phyloP scores from a whole-genome alignment of 2,329 filamentous ascomycete genomes.

The Verticillium albo-atrum region DNA sequence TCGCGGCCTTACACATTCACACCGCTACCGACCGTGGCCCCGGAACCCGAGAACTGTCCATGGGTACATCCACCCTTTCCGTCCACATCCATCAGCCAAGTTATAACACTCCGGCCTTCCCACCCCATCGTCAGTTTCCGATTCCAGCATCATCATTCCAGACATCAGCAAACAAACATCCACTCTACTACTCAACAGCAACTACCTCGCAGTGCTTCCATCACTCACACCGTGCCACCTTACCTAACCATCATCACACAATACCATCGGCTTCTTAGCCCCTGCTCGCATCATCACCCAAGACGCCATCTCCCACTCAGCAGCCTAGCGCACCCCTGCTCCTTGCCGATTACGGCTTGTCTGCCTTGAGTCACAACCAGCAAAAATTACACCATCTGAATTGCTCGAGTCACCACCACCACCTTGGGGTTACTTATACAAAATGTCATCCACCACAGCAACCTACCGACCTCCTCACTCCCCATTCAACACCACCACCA shows the following conservation, averaged over 20 bases:
- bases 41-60: neutral
- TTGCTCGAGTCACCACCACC: neutral
- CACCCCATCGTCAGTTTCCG: neutral
- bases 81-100: conserved; percentile 7
- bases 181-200: neutral
- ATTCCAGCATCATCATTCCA: neutral
- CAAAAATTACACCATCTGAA: conserved; percentile 2
- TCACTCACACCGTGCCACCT: neutral
- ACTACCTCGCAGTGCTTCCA: neutral
- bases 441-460: conserved; percentile 1
- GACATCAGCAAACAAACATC: neutral
- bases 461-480: neutral
- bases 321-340: neutral
- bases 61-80: conserved; percentile 19
- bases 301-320: neutral
- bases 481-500: neutral
- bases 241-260: neutral
- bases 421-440: conserved; percentile 1
- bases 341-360: conserved; percentile 3
- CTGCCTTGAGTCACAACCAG: conserved; percentile 2
- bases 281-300: neutral
- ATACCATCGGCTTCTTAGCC: neutral
- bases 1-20: neutral
- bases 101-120: neutral
- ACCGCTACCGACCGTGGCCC: conserved; percentile 1